Base-by-base conservation (phyloP, 768 basidiomycete species). In the Lactarius deliciosus region DNA sequence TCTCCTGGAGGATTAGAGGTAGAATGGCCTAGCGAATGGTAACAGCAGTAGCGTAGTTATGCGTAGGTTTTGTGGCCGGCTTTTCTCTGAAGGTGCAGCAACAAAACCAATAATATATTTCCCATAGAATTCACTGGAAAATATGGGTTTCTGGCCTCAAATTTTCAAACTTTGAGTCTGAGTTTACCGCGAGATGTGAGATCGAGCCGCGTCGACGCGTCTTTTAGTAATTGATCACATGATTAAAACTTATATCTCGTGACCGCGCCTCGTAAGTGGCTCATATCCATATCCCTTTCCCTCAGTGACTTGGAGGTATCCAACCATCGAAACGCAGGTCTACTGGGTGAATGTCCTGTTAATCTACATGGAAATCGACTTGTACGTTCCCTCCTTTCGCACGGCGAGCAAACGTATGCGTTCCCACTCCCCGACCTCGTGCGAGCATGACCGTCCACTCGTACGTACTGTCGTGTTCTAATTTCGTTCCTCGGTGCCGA, bases 281-380 rank as follows among this genome's bases (percentile, higher is more conserved):
- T 45, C 53, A 28, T 2, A 28, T 2, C 2, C 25, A 16, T 20
- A 56, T 20, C 25, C 25, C 30, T 28, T 2, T 28, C 25, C n/a
- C n/a, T n/a, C n/a, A n/a, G n/a, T n/a, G n/a, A n/a, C n/a, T n/a
- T n/a, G n/a, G n/a, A n/a, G 45, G 47, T 50, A 22, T 50, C 47
- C 47, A 25, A 25, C 10, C 47, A 30, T 34, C 18, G 3, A 22
- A 53, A 53, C 13, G 50, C 50, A n/a, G 9, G 55, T 30, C 54
- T 20, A 55, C 13, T 55, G 25, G 30, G 57, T 20, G 40, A 34
- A 30, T 25, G 32, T 38, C 22, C 43, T 20, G 8, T 36, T 34
- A 38, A 34, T 36, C 11, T n/a, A 77, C 69, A 86, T 89, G 84
- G 85, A 87, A 71, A 73, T 86, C 63, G 83, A 86, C 77, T 80